Conservation (phyloP, 768 basidiomycete species). For the Fomitopsis serialis region DNA sequence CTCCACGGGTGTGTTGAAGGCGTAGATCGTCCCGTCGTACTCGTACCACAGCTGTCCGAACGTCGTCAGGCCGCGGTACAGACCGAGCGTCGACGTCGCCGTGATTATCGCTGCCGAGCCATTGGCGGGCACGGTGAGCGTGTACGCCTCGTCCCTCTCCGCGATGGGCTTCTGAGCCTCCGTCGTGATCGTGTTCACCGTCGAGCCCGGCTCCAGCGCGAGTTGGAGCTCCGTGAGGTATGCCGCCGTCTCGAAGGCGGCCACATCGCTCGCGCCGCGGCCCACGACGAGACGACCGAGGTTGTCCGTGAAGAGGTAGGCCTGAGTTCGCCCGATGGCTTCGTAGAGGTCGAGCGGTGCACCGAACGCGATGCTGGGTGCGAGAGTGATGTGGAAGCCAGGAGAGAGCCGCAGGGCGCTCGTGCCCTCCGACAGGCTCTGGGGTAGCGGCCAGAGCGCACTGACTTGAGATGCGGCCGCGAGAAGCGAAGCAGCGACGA, state of each 20-base stretch:
- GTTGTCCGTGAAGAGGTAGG: slow-evolving; percentile 44
- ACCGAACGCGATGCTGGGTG: slow-evolving; percentile 24
- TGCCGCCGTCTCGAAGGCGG: slow-evolving; percentile 33
- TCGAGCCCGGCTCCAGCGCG: slow-evolving; percentile 27
- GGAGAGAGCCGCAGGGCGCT: slow-evolving; percentile 34
- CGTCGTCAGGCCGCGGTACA: slow-evolving; percentile 71
- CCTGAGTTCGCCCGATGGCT: slow-evolving; percentile 48
- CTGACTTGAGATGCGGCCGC: slow-evolving; percentile 13
- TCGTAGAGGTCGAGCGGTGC: slow-evolving; percentile 52
- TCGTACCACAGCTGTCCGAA: slow-evolving; percentile 65
- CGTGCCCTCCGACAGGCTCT: slow-evolving; percentile 22
- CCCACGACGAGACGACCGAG: slow-evolving; percentile 55
- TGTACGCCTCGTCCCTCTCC: slow-evolving; percentile 55
- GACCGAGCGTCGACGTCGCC: slow-evolving; percentile 61
- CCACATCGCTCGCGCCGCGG: slow-evolving; percentile 45
- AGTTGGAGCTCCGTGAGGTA: slow-evolving; percentile 40
- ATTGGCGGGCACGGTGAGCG: slow-evolving; percentile 46
- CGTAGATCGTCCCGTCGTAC: slow-evolving; percentile 41
- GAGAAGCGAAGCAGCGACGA: slow-evolving; percentile 13
- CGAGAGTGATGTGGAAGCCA: slow-evolving; percentile 44
- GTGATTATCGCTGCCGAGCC: slow-evolving; percentile 49
- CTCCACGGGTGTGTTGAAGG: slow-evolving; percentile 47
- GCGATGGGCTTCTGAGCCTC: slow-evolving; percentile 48
- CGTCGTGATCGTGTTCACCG: slow-evolving; percentile 38
- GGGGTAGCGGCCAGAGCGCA: slow-evolving; percentile 35